Base-by-base conservation (phyloP, 169 alveolate genomes). In the Plasmodium yoelii region DNA sequence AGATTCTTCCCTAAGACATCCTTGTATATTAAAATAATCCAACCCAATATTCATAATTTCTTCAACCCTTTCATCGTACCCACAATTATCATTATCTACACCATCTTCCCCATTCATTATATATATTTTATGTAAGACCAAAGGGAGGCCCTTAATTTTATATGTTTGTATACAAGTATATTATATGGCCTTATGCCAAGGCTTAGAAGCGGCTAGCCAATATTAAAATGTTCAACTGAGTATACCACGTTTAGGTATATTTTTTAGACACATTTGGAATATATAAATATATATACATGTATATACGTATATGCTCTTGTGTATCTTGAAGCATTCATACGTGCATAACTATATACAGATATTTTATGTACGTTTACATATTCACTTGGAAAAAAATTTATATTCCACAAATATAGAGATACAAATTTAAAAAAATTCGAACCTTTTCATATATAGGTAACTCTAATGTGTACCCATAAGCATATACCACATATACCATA, bases 11-110 rank as follows among this genome's bases (percentile, higher is more conserved):
- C 47, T 68, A 13, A 56, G 70, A 28, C 70, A 49, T 9, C 90
- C 84, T 26, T 56, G 68, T 28, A 70, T 68, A 51, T 59, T 64
- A 60, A 80, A 80, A 24, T 42, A 80, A 15, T 61, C 90, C 13
- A 67, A 28, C 5, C 84, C 82, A 46, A 51, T 53, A 5, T 5
- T 5, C 57, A 80, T 1, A 55, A 80, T 28, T 34, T 80, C 90
- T 28, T 55, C 90, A 28, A 57, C 82, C 53, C 49, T 59, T 12
- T 65, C 84, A 60, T 61, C 34, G 42, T 44, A 69, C 28, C 44
- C 63, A 28, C 44, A 39, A 46, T 51, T 44, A 9, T 24, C 69
- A 19, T 59, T 46, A 56, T 77, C 53, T 44, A 18, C 44, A 59
- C 57, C 88, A 53, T 63, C 67, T 44, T 1, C 46, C 34, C 57